Evolutionary conservation across 805 yeast genomes (phyloP).

Genomic region (Kodamaea hsintzibuensis): DNA sequence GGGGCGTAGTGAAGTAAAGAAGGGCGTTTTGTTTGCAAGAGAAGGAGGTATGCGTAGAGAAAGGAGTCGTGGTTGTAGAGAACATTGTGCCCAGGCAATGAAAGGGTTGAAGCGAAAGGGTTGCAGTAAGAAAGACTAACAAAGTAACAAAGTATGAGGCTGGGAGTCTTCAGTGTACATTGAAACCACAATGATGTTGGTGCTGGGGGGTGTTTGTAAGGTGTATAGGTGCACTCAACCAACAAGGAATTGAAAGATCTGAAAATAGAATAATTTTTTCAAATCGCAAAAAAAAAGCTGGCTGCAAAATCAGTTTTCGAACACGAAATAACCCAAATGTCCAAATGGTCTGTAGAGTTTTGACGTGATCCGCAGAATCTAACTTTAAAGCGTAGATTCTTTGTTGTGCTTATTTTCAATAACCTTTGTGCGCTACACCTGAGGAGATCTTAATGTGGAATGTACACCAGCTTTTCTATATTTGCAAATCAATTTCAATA

Average conservation of each 20-base stretch:
- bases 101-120: not conserved
- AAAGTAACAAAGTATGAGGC: not conserved
- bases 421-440: not conserved
- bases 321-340: not conserved
- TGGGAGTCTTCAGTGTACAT: not conserved
- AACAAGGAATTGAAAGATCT: not conserved
- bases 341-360: not conserved
- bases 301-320: conserved; percentile 1
- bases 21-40: not conserved
- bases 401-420: not conserved
- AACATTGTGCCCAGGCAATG: not conserved
- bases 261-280: not conserved
- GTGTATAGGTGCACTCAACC: not conserved
- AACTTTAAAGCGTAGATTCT: not conserved
- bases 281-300: not conserved
- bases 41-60: not conserved
- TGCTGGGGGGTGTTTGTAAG: not conserved
- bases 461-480: not conserved
- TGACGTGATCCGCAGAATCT: not conserved
- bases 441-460: not conserved
- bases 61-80: not conserved
- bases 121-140: not conserved
- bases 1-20: not conserved
- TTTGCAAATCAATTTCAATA: not conserved
- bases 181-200: not conserved